phyloP scores from a whole-genome alignment of 106 monocot genomes.

The Allium cepa region DNA sequence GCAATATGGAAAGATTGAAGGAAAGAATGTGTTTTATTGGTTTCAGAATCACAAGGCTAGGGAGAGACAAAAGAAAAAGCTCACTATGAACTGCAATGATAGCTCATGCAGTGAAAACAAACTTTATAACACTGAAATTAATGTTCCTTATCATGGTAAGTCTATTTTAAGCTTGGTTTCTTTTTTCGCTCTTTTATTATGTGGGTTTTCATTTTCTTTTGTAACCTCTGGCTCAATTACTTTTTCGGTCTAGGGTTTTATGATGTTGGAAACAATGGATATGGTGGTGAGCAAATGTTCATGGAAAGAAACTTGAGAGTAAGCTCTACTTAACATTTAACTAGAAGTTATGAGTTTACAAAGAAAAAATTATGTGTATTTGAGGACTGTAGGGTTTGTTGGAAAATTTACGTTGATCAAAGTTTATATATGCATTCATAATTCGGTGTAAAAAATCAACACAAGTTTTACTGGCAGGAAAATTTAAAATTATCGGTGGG shows the following conservation, averaged over 20 bases:
- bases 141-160: neutral
- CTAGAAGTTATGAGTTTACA: too few species aligned
- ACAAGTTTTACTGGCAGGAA: too few species aligned
- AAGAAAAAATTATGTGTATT: too few species aligned
- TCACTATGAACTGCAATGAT: slow-evolving; percentile 19
- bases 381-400: too few species aligned
- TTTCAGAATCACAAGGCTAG: slow-evolving; percentile 99
- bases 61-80: slow-evolving; percentile 87
- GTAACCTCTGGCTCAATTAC: too few species aligned
- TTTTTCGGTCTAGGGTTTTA: neutral
- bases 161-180: neutral
- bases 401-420: too few species aligned
- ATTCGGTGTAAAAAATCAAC: too few species aligned
- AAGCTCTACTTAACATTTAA: neutral
- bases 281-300: slow-evolving; percentile 16
- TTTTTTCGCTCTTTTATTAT: neutral
- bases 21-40: slow-evolving; percentile 99
- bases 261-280: slow-evolving; percentile 6
- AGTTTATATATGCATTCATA: too few species aligned
- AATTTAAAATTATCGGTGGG: too few species aligned
- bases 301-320: slow-evolving; percentile 52
- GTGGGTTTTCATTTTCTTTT: neutral
- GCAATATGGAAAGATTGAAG: slow-evolving; percentile 93
- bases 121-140: neutral
- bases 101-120: neutral